These are phyloP conservation scores for Allomyces arbusculus DNA, from an alignment of 192 early-diverging fungal genomes.

Conservation along the genomic window DNA sequence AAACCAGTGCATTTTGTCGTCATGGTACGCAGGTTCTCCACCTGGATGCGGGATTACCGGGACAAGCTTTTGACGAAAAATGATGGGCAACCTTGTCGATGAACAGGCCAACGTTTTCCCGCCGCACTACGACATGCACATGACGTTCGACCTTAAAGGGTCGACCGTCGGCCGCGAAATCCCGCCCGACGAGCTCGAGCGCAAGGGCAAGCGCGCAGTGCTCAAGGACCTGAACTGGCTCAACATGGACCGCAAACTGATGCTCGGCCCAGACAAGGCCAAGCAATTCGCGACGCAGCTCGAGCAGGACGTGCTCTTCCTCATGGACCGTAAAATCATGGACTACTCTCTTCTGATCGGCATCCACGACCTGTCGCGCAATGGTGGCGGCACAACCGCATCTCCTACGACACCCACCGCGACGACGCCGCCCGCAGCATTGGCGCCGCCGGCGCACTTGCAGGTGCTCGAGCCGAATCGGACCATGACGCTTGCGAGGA, in stretches of 20 bases:
- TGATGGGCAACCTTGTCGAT: neutral
- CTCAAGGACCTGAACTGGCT: constrained; percentile 97
- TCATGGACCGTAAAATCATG: constrained; percentile 54
- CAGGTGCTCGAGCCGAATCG: neutral
- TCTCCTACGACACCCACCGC: constrained; percentile 21
- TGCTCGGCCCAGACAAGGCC: constrained; percentile 65
- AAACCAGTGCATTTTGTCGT: constrained; percentile 98
- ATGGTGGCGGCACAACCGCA: constrained; percentile 29
- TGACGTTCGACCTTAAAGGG: constrained; percentile 89
- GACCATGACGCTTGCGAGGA: neutral
- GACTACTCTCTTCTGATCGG: constrained; percentile 95
- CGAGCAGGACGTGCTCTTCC: constrained; percentile 46
- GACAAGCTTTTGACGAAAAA: too few species aligned
- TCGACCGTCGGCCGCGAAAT: constrained; percentile 71
- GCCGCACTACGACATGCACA: constrained; percentile 88
- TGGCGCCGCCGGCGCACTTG: neutral
- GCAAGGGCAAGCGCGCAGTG: constrained; percentile 60
- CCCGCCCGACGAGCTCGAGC: constrained; percentile 47
- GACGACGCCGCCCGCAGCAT: neutral
- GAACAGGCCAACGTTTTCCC: constrained; percentile 75
- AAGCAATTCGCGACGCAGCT: constrained; percentile 65
- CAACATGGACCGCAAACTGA: constrained; percentile 43
- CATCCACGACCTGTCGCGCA: constrained; percentile 56
- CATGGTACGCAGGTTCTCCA: constrained; percentile 27
- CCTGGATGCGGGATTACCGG: too few species aligned